Base-by-base conservation (phyloP, 495 filamentous ascomycete species). In the Neurospora sublineolata region DNA sequence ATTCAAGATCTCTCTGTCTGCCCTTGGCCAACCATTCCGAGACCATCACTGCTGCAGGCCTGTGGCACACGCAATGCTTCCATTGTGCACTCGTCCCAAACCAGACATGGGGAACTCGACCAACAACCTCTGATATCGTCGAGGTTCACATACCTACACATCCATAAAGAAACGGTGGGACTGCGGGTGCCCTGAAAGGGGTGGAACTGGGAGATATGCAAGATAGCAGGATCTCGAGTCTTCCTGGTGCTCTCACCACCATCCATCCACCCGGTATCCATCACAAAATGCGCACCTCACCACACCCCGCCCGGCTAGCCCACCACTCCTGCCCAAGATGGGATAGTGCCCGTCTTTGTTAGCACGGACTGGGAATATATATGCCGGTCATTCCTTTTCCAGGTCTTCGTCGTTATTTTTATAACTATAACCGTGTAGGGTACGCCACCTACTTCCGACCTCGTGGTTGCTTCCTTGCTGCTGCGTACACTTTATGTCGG, bases 371-470 rank as follows among this genome's bases (percentile, higher is more conserved):
- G 71, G 42, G 37, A 58, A 71, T 78, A 77, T 75, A 76, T 75
- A 69, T 78, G 74, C 74, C 77, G 73, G 73, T 46, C 64, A 27
- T 23, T 74, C 73, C 76, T 70, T 37, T 70, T 73, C 60, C 40
- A 37, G 11, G 23, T 41, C 60, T 39, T 69, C 71, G 52, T 52
- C 67, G 40, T 16, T 72, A 37, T 76, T 70, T 72, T 71, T 70
- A 70, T 58, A 44, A 33, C 41, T 37, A 64, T 64, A 72, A 58
- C 68, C 64, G 67, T 70, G 64, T 39, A 71, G 70, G 75, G 70
- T 52, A 71, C 68, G 72, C 70, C 72, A 74, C 69, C 72, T 72
- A 40, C 71, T 68, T 68, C 64, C 30, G 27, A 67, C 69, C 69
- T 33, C 69, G 41, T 37, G 52, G 52, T 18, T 64, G 52, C 52